phyloP scores from a whole-genome alignment of 2,329 filamentous ascomycete genomes.

The Trichoderma koningii region DNA sequence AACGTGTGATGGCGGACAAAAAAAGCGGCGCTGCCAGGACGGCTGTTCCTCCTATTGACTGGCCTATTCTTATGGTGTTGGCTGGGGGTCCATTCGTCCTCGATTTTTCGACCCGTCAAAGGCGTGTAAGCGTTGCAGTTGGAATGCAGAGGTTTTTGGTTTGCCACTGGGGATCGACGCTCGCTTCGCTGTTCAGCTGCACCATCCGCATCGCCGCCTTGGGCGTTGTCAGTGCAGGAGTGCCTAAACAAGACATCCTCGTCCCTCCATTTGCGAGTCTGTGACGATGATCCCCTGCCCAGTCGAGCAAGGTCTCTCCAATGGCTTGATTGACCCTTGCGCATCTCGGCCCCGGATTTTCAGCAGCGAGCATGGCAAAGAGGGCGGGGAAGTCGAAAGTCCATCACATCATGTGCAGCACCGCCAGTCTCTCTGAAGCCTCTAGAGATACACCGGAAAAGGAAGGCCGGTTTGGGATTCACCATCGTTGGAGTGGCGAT shows the following conservation, averaged over 20 bases:
- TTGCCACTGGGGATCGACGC: slow-evolving; percentile 14
- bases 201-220: not conserved
- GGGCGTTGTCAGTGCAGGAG: too few relatives aligned
- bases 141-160: not conserved
- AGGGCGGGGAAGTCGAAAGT: not conserved
- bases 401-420: not conserved
- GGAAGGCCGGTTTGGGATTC: not conserved
- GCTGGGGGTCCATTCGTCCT: too few relatives aligned
- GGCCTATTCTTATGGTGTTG: not conserved
- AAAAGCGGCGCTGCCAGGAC: slow-evolving; percentile 1
- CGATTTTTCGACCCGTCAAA: not conserved
- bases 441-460: not conserved
- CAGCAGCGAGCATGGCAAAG: slow-evolving; percentile 7
- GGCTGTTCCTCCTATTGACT: slow-evolving; percentile 7
- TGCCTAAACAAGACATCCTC: too few relatives aligned
- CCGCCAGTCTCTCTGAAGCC: too few relatives aligned
- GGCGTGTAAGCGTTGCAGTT: not conserved
- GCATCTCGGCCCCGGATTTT: slow-evolving; percentile 23
- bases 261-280: too few relatives aligned
- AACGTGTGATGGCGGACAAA: slow-evolving; percentile 15
- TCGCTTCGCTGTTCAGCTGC: not conserved
- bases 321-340: not conserved
- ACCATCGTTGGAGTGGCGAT: not conserved
- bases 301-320: slow-evolving; percentile 1
- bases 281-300: not conserved